Evolutionary conservation across 805 yeast species (phyloP).

Genomic region (Suhomyces sp.): DNA sequence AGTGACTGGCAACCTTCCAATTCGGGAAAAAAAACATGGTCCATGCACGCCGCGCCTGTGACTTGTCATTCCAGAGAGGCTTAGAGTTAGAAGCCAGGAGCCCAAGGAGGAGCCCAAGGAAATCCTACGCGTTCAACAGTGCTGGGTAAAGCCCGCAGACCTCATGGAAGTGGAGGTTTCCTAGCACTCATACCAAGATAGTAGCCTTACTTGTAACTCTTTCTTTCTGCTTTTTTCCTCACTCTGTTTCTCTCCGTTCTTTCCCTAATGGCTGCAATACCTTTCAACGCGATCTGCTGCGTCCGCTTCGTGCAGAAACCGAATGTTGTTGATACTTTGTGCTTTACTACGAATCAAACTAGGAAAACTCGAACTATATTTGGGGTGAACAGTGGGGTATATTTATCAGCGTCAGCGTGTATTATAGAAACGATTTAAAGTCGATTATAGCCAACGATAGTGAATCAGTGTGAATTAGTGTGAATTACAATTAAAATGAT

Average conservation of each 20-base stretch:
- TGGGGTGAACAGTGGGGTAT: background rate
- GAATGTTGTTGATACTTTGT: background rate
- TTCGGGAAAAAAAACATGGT: background rate
- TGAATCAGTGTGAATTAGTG: too few species aligned
- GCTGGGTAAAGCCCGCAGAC: background rate
- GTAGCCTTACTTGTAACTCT: too few species aligned
- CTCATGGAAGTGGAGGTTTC: background rate
- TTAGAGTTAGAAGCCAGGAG: background rate
- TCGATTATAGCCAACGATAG: too few species aligned
- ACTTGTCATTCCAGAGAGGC: background rate
- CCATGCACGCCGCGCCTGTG: background rate
- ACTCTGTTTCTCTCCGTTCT: background rate
- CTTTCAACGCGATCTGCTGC: background rate
- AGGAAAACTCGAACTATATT: background rate
- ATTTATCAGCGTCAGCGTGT: background rate
- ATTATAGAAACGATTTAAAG: background rate
- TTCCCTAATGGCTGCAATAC: background rate
- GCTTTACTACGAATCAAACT: background rate
- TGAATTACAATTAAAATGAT: slow-evolving; percentile 26
- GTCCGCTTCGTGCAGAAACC: background rate
- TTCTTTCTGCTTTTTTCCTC: background rate
- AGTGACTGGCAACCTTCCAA: background rate
- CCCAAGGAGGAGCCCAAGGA: background rate
- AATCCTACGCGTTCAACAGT: background rate
- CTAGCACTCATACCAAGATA: too few species aligned